phyloP scores from a whole-genome alignment of 805 yeast genomes.

The Starmerella gropengiesseri region DNA sequence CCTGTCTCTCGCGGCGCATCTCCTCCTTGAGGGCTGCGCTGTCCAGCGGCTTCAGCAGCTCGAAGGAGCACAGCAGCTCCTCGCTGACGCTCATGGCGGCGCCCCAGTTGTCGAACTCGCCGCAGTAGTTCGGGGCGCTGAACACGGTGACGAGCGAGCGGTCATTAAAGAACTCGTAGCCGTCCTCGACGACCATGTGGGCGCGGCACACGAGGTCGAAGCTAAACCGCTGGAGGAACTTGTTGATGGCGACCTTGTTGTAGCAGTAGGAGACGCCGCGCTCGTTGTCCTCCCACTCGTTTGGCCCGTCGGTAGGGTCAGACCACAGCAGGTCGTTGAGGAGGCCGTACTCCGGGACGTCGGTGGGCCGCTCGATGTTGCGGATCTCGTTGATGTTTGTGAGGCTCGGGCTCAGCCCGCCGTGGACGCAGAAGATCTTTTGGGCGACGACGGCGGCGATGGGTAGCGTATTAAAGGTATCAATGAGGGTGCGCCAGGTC shows the following conservation, averaged over 20 bases:
- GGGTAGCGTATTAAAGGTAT: slow-evolving; percentile 89
- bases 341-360: slow-evolving; percentile 71
- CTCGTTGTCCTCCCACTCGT: slow-evolving; percentile 82
- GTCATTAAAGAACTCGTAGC: slow-evolving; percentile 65
- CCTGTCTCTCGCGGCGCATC: slow-evolving; percentile 72
- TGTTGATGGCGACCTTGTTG: slow-evolving; percentile 64
- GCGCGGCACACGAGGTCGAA: slow-evolving; percentile 76
- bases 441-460: slow-evolving; percentile 92
- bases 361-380: slow-evolving; percentile 66
- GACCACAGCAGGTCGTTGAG: slow-evolving; percentile 73
- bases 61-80: slow-evolving; percentile 82
- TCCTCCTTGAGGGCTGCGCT: slow-evolving; percentile 86
- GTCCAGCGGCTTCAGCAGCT: slow-evolving; percentile 39
- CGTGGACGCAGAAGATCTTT: slow-evolving; percentile 85
- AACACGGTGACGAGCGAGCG: slow-evolving; percentile 60
- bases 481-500: slow-evolving; percentile 86
- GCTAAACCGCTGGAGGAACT: slow-evolving; percentile 57
- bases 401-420: slow-evolving; percentile 68
- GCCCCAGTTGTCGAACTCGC: slow-evolving; percentile 85
- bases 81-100: slow-evolving; percentile 96
- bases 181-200: slow-evolving; percentile 80
- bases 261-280: slow-evolving; percentile 75
- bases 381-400: slow-evolving; percentile 62
- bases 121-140: slow-evolving; percentile 68
- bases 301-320: slow-evolving; percentile 69